phyloP scores from a whole-genome alignment of 139 green algal species.

The Dunaliella primolecta region DNA sequence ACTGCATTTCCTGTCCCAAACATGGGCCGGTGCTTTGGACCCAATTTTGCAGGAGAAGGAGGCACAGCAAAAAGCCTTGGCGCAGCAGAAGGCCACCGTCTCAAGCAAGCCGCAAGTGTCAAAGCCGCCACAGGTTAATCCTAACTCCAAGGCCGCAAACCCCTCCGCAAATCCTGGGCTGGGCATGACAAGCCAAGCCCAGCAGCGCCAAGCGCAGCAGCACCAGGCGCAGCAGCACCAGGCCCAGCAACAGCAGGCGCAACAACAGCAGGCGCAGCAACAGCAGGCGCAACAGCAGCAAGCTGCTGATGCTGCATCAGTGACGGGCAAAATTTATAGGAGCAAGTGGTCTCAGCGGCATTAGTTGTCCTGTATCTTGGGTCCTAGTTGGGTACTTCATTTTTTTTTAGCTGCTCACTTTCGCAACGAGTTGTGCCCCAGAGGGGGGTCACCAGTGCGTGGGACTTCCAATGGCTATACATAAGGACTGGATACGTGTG shows the following conservation, averaged over 20 bases:
- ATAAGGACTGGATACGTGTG: too few relatives aligned
- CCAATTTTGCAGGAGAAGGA: slow-evolving; percentile 24
- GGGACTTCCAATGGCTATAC: too few relatives aligned
- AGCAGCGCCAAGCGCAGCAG: not conserved
- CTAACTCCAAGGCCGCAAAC: not conserved
- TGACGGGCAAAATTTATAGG: slow-evolving; percentile 41
- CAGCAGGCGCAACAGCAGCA: not conserved
- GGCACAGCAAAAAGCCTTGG: slow-evolving; percentile 23
- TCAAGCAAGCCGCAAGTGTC: slow-evolving; percentile 12
- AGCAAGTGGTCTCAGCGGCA: too few relatives aligned
- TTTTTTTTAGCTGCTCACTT: too few relatives aligned
- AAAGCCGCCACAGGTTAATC: not conserved
- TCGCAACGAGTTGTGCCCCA: too few relatives aligned
- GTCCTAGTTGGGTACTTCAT: too few relatives aligned
- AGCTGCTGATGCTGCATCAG: not conserved
- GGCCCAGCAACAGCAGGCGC: not conserved
- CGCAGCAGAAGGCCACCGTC: slow-evolving; percentile 15
- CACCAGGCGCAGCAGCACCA: not conserved
- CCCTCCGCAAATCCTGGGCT: not conserved
- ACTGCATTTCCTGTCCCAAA: too few relatives aligned
- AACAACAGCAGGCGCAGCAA: not conserved
- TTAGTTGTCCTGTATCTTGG: too few relatives aligned
- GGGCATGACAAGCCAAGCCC: not conserved
- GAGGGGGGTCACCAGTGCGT: too few relatives aligned
- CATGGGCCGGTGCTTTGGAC: too few relatives aligned